These are phyloP conservation scores for Magnaporthales sp. DNA, from an alignment of 2,329 filamentous ascomycete species.

Conservation along the genomic window DNA sequence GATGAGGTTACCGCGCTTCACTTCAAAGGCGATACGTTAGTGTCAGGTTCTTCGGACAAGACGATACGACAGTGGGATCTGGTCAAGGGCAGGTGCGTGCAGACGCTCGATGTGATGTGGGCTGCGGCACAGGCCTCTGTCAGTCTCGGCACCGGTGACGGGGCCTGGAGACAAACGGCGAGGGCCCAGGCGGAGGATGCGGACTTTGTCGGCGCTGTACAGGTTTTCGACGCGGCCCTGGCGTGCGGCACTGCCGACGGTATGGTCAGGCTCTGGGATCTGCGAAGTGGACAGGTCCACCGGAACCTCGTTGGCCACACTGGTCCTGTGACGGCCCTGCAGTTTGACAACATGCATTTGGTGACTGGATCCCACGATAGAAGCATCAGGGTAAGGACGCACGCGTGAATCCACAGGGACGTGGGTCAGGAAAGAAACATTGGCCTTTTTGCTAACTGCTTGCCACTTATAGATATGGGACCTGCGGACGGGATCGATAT, in stretches of 20 bases:
- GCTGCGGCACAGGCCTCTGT: slow-evolving; percentile 83
- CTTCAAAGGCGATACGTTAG: slow-evolving; percentile 79
- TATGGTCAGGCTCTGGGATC: slow-evolving; percentile 94
- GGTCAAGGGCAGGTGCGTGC: slow-evolving; percentile 92
- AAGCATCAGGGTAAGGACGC: slow-evolving; percentile 74
- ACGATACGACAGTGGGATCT: slow-evolving; percentile 97
- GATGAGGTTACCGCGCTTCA: slow-evolving; percentile 92
- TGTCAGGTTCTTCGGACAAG: slow-evolving; percentile 95
- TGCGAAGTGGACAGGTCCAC: slow-evolving; percentile 94
- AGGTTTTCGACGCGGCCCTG: slow-evolving; percentile 92
- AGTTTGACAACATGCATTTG: slow-evolving; percentile 92
- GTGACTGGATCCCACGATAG: slow-evolving; percentile 89
- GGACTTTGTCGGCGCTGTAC: slow-evolving; percentile 88
- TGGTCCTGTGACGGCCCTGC: slow-evolving; percentile 83
- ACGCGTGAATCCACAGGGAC: background rate
- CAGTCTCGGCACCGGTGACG: slow-evolving; percentile 52
- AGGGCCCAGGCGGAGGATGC: slow-evolving; percentile 67
- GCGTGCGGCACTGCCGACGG: slow-evolving; percentile 96
- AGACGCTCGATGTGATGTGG: slow-evolving; percentile 97
- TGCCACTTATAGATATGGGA: slow-evolving; percentile 81
- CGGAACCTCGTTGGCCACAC: slow-evolving; percentile 93
- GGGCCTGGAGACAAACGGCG: slow-evolving; percentile 64
- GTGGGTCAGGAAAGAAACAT: background rate
- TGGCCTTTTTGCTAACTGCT: background rate
- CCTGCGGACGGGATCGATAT: slow-evolving; percentile 88